Evolutionary conservation across 2,329 filamentous ascomycete species (phyloP), one percentile per base, ranked within the genome.

Genomic region (Exophiala dermatitidis): DNA sequence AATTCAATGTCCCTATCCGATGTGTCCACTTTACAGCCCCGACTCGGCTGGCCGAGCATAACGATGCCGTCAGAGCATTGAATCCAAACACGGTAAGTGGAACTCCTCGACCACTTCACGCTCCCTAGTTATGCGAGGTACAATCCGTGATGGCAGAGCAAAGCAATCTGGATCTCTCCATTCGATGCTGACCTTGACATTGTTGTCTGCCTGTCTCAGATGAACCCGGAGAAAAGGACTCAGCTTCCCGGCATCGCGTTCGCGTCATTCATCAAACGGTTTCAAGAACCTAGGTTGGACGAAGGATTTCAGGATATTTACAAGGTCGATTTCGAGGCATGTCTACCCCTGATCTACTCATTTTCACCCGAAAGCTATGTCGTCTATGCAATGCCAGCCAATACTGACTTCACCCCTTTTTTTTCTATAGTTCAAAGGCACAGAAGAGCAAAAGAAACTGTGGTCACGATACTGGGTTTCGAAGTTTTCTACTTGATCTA

Each of bases 301-400:
- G 93, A 98, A 70, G 91, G 91, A 0, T 96, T 96, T 64, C 74
- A 85, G 59, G 88, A 96, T 61, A 80, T 98, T 34, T 75, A 80
- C 1, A 80, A 82, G 50, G 73, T 95, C 0, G 80, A 86, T 32
- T 98, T 98, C 64, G 70, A 78, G 71, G 79, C 81, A 72, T 37
- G 72, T 53, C 43, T 34, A 28, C 33, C 37, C 48, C 48, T 29
- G 19, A 8, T 31, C 41, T 32, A 30, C 9, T 12, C 3, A 2
- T 41, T 28, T 28, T 1, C 12, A 41, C 38, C 7, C 7, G 6
- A 8, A 12, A 38, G 9, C 19, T 19, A n/a, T 38, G 12, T n/a
- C 10, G 6, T 40, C 10, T 10, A 40, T 28, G 6, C 34, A 36
- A n/a, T 36, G 34, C 34, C 34, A 6, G n/a, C n/a, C n/a, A n/a